These are phyloP conservation scores for Ustilago trichophora DNA, from an alignment of 1,284 basidiomycete genomes.

Conservation along the genomic window DNA sequence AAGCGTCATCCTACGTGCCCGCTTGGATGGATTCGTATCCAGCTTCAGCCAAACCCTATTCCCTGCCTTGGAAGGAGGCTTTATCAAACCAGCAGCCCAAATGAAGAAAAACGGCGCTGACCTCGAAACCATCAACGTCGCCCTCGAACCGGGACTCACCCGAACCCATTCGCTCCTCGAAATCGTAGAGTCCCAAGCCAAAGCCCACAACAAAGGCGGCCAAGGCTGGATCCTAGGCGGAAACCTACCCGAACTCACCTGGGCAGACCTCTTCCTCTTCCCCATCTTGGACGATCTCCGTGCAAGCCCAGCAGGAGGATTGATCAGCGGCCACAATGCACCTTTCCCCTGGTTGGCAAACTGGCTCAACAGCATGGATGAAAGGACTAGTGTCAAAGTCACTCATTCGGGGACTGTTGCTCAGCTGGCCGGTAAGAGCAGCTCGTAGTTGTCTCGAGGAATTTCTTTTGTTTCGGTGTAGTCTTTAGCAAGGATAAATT, in stretches of 20 bases:
- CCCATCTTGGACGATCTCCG: slow-evolving; percentile 37
- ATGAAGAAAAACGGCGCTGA: slow-evolving; percentile 42
- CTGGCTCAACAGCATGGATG: slow-evolving; percentile 27
- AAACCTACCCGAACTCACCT: too few species aligned
- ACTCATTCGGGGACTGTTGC: slow-evolving; percentile 10
- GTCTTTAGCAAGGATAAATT: too few species aligned
- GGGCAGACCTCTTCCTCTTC: slow-evolving; percentile 47
- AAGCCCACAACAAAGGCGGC: slow-evolving; percentile 4
- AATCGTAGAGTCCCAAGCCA: slow-evolving; percentile 27
- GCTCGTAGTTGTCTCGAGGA: too few species aligned
- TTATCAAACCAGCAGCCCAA: slow-evolving; percentile 27
- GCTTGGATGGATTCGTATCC: slow-evolving; percentile 23
- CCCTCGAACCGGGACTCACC: slow-evolving; percentile 13
- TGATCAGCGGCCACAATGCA: slow-evolving; percentile 14
- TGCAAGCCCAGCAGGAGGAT: slow-evolving; percentile 2
- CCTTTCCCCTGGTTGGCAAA: slow-evolving; percentile 18
- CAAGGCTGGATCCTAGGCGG: slow-evolving; percentile 26
- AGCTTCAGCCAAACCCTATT: slow-evolving; percentile 29
- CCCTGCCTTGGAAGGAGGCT: slow-evolving; percentile 27
- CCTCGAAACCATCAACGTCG: slow-evolving; percentile 22
- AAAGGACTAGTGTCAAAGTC: slow-evolving; percentile 12
- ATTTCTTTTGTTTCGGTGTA: too few species aligned
- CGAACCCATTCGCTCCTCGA: slow-evolving; percentile 14
- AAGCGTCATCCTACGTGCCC: slow-evolving; percentile 2
- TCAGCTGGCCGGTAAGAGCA: slow-evolving; percentile 5